phyloP scores from a whole-genome alignment of 192 early-diverging fungal species.

The Umbelopsis sp. region DNA sequence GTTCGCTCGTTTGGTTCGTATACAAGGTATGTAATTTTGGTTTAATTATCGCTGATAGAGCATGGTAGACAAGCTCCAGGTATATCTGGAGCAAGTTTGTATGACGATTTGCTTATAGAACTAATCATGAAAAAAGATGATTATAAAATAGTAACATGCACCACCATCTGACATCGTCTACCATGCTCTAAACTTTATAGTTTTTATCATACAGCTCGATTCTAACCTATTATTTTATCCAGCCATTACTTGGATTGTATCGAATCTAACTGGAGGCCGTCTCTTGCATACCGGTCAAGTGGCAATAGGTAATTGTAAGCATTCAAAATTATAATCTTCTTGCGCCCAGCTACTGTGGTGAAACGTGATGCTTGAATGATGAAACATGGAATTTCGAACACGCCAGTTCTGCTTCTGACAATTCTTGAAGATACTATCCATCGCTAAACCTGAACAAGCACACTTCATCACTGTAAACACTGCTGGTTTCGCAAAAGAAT shows the following conservation, averaged over 20 bases:
- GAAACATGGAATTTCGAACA: conserved; percentile 16
- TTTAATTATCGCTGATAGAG: not conserved
- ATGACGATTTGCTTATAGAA: conserved; percentile 20
- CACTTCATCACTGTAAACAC: not conserved
- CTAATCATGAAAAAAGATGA: conserved; percentile 16
- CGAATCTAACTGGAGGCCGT: no score
- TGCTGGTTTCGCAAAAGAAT: not conserved
- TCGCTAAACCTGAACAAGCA: conserved; percentile 9
- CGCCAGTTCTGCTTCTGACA: conserved; percentile 20
- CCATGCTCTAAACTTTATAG: not conserved
- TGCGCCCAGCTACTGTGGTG: not conserved
- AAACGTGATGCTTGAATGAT: conserved; percentile 8
- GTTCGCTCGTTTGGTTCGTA: not conserved
- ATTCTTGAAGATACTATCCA: conserved; percentile 10
- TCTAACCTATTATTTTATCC: not conserved
- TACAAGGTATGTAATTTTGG: not conserved
- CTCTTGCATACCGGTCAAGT: no score
- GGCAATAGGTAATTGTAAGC: not conserved
- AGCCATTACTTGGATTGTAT: not conserved
- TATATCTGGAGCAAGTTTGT: not conserved
- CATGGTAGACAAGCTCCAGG: not conserved
- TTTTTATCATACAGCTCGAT: not conserved
- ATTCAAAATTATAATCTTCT: not conserved
- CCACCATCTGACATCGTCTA: conserved; percentile 19
- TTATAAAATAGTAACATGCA: conserved; percentile 2